Conservation (phyloP, 768 basidiomycete species). For the Suillus clintonianus region DNA sequence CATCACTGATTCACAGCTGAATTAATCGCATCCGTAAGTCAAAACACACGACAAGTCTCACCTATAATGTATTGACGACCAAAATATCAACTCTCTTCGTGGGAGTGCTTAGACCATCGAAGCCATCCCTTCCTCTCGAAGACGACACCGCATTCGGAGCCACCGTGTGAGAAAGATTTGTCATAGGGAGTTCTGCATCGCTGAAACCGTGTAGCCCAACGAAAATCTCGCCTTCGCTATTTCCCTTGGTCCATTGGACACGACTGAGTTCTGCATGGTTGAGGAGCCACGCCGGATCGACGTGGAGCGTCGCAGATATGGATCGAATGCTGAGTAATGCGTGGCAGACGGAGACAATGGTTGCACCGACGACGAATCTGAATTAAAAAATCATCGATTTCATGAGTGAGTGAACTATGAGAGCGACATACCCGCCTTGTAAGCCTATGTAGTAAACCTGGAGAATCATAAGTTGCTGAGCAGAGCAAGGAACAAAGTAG, state of each 20-base stretch:
- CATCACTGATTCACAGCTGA: background rate
- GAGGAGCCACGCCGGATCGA: conserved; percentile 42
- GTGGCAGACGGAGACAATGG: conserved; percentile 29
- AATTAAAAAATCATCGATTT: background rate
- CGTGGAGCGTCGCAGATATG: conserved; percentile 37
- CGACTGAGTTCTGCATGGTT: conserved; percentile 45
- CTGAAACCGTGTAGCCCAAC: background rate
- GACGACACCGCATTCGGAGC: background rate
- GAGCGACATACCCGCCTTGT: conserved; percentile 2
- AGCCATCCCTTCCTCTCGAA: background rate
- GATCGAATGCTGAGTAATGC: conserved; percentile 41
- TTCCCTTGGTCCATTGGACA: conserved; percentile 35
- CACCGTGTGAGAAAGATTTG: background rate
- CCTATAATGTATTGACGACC: background rate
- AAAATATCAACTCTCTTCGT: no score
- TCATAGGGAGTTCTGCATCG: background rate
- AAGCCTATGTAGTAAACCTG: conserved; percentile 4
- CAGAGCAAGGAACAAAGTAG: background rate
- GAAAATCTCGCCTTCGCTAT: conserved; percentile 35
- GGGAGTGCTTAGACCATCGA: background rate
- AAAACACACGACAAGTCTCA: background rate
- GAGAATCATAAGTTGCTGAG: background rate
- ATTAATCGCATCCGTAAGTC: background rate
- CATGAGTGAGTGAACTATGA: background rate
- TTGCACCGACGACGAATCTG: conserved; percentile 5